Base-by-base conservation (phyloP, 2,329 filamentous ascomycete genomes). In the Hymenoscyphus infarciens region DNA sequence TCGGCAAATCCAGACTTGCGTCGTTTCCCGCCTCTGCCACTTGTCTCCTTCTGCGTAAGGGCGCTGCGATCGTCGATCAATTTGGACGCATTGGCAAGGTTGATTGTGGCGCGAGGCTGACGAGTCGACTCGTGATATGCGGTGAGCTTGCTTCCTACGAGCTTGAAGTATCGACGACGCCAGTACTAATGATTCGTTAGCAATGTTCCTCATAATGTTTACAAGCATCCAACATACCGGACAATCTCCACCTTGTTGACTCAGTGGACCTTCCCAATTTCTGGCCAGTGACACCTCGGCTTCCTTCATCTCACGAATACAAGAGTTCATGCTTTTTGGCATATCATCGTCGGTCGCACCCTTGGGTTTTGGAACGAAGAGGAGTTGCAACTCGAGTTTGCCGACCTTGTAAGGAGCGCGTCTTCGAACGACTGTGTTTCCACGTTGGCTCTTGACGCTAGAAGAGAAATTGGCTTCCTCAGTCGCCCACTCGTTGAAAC, bases 321-420 rank as follows among this genome's bases (percentile, higher is more conserved):
- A 97, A 53, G 91, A 90, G 77, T 95, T 96, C 93, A 99, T 97
- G 80, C 93, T 97, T 87, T 98, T 98, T 61, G 95, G 95, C 92
- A 99, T 97, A 69, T 98, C 94, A 16, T 97, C 93, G 67, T 98
- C 95, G 57, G 87, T 87, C 33, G 87, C 83, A 54, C 89, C 90
- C 80, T 91, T 94, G 4, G 95, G 94, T 71, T 93, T 92, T 0
- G 95, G 95, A 1, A 99, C 92, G 72, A 97, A 99, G 15, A 99
- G 82, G 8, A 99, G 83, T 78, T 99, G 95, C 45, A 99, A 81
- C 74, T 97, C 91, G 61, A 99, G 83, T 78, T 97, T 97, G 68
- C 93, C 95, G 72, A 99, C 87, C 77, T 94, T 92, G 80, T 99
- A 99, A n/a, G 95, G 95, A 13, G 95, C 94, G 59, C 90, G 87